A percentile compares a stretch with the other conserved stretches of the same genome.
Evolutionary conservation across 2,329 filamentous ascomycete genomes (phyloP).

Genomic region (Lachnellula suecica): DNA sequence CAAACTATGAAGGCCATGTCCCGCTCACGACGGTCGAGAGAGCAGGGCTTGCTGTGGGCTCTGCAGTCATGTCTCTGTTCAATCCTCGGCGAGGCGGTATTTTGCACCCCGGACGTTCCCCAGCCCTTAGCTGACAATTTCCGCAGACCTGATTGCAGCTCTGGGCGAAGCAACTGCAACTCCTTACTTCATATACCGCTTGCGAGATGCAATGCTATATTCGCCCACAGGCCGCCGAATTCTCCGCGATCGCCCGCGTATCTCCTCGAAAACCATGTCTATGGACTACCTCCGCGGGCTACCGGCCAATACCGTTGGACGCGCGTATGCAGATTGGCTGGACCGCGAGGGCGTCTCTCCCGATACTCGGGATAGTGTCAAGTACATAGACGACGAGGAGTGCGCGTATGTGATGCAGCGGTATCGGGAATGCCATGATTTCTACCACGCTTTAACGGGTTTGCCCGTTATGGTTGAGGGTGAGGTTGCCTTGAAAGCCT

Average conservation of each 20-base stretch:
- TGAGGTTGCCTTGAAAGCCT: constrained; percentile 95
- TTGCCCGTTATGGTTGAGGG: constrained; percentile 91
- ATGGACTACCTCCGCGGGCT: constrained; percentile 68
- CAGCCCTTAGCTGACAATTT: constrained; percentile 2
- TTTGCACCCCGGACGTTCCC: constrained; percentile 3
- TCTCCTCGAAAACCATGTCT: constrained; percentile 71
- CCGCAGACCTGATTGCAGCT: constrained; percentile 82
- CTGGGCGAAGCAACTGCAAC: constrained; percentile 94
- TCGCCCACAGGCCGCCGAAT: constrained; percentile 84
- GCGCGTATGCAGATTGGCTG: constrained; percentile 85
- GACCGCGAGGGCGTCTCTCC: constrained; percentile 91
- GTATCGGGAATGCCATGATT: constrained; percentile 96
- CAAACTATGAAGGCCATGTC: constrained; percentile 90
- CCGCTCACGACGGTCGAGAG: constrained; percentile 80
- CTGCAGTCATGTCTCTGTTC: constrained; percentile 61
- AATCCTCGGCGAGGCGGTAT: constrained; percentile 79
- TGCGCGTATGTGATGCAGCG: constrained; percentile 98
- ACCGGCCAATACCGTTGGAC: constrained; percentile 73
- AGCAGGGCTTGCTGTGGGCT: constrained; percentile 65
- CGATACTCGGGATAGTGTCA: constrained; percentile 78
- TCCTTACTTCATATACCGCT: constrained; percentile 90
- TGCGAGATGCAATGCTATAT: constrained; percentile 88
- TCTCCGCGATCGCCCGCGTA: constrained; percentile 83
- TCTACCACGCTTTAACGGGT: constrained; percentile 93
- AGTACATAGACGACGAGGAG: constrained; percentile 92